Base-by-base conservation (phyloP, 2,329 filamentous ascomycete genomes). In the Didymellaceae sp. region DNA sequence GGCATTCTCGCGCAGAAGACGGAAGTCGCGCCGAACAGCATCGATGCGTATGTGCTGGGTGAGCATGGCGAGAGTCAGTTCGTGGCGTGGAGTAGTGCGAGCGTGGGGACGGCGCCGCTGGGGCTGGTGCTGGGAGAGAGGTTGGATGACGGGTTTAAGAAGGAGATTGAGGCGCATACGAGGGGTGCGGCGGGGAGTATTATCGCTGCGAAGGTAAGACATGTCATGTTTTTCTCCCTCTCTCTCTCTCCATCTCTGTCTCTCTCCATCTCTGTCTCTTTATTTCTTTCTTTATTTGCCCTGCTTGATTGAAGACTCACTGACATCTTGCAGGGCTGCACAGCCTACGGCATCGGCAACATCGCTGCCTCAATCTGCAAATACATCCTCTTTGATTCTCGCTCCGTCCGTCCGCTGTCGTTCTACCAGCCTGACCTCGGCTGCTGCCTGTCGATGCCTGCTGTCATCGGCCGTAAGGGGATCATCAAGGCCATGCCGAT, bases 361-460 rank as follows among this genome's bases (percentile, higher is more conserved):
- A 72, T 80, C 4, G 73, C 78, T 2, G 71, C 75, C 2, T 75
- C 70, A 32, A 78, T 82, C 45, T 82, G 80, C 65, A 74, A 76
- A 48, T 78, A 79, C 10, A 79, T 83, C 11, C 61, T 82, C 10
- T 75, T 74, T 35, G 80, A 82, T 58, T 71, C 76, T 47, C 72
- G 73, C 8, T 75, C 77, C 28, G 73, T 82, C 14, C 66, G 75
- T 2, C 77, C 78, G 1, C 57, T 82, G 33, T 82, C 79, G 43
- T 78, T 80, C 60, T 81, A 74, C 61, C 76, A 79, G 37, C 68
- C 75, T 3, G 73, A 78, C 1, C 70, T 77, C 5, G 74, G 72
- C 1, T 80, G 78, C 45, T 82, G 78, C 65, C 70, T 82, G 34
- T 80, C 76, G 25, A 71, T 79, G 68, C 80, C 79, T 1, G 79